These are phyloP conservation scores for Ophidiomyces ophidiicola DNA, from an alignment of 2,329 filamentous ascomycete genomes.

Conservation along the genomic window DNA sequence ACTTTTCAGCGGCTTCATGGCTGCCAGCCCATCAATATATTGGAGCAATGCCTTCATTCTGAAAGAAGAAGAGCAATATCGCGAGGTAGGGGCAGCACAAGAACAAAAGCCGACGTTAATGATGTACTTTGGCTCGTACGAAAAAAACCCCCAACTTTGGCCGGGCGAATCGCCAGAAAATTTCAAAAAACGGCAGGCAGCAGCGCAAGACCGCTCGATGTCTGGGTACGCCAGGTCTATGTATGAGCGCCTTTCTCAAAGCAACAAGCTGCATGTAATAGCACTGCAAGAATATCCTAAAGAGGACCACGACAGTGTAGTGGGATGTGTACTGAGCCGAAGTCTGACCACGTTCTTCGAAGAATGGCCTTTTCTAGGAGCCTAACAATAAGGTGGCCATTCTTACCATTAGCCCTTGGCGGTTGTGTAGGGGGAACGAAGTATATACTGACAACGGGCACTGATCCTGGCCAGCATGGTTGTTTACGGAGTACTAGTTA, in stretches of 20 bases:
- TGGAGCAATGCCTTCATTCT: not conserved
- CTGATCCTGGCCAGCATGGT: too few relatives aligned
- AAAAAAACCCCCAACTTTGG: not conserved
- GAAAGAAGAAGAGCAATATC: not conserved
- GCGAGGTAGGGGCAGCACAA: not conserved
- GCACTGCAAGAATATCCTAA: not conserved
- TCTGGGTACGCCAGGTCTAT: not conserved
- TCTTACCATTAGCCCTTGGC: too few relatives aligned
- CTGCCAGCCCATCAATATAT: not conserved
- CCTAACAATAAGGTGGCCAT: too few relatives aligned
- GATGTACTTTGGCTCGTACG: not conserved
- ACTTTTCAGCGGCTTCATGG: not conserved
- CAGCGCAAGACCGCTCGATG: not conserved
- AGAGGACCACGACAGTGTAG: not conserved
- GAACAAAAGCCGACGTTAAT: not conserved
- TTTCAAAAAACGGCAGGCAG: not conserved
- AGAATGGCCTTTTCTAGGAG: too few relatives aligned
- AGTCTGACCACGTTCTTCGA: not conserved
- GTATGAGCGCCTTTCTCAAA: not conserved
- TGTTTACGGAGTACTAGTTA: too few relatives aligned
- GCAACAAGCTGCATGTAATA: not conserved
- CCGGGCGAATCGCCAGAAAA: not conserved
- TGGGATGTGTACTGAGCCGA: not conserved
- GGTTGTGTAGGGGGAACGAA: too few relatives aligned
- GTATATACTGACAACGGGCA: too few relatives aligned